Percentiles rank a stretch among this genome's conserved stretches.
phyloP scores from a whole-genome alignment of 331 rosid genomes.

The Rosa hybrid region DNA sequence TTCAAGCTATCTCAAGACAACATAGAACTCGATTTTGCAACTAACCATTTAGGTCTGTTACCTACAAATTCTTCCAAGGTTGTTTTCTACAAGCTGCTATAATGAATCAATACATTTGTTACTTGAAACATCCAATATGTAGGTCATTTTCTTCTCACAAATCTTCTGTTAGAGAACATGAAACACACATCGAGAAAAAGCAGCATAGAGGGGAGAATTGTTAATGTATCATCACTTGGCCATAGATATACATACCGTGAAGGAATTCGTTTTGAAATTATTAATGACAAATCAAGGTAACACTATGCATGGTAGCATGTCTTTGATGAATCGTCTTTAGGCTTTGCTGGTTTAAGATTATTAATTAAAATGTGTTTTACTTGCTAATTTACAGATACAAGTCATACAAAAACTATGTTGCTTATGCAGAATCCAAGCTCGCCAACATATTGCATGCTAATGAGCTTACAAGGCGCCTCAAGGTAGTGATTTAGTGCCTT shows the following conservation, averaged over 20 bases:
- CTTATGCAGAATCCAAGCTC: slow-evolving; percentile 42
- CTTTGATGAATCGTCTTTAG: background rate
- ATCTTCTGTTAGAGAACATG: slow-evolving; percentile 11
- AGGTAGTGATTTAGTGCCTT: no score
- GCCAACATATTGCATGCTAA: no score
- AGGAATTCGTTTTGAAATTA: background rate
- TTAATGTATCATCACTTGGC: background rate
- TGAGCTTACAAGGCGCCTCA: no score
- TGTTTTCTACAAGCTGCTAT: background rate
- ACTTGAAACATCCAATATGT: background rate
- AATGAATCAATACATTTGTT: background rate
- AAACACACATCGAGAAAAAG: slow-evolving; percentile 1
- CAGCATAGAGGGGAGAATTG: background rate
- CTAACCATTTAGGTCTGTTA: slow-evolving; percentile 3
- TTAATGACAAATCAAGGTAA: slow-evolving; percentile 9
- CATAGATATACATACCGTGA: background rate
- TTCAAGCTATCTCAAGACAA: slow-evolving; percentile 14
- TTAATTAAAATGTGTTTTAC: background rate
- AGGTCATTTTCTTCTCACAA: slow-evolving; percentile 21
- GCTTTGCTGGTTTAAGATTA: background rate
- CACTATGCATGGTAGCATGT: background rate
- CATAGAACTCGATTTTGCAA: slow-evolving; percentile 10
- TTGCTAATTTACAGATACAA: slow-evolving; percentile 46
- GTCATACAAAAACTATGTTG: slow-evolving; percentile 22
- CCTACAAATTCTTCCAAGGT: no score